Evolutionary conservation across 495 filamentous ascomycete genomes (phyloP).

Genomic region (Thozetella sp.): DNA sequence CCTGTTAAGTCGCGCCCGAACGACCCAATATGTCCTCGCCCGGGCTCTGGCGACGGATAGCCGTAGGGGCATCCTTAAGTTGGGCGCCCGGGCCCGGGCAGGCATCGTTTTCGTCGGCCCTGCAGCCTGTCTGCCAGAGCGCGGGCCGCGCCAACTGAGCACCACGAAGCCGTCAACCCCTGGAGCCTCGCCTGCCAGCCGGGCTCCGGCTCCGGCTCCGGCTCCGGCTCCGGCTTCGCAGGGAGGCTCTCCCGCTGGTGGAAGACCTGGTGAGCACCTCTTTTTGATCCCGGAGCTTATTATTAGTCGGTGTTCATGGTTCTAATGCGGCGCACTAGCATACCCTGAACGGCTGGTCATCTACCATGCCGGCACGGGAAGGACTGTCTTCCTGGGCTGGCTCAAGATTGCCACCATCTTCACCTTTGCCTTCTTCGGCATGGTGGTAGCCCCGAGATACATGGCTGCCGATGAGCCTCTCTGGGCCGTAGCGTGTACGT

Average conservation of each 20-base stretch:
- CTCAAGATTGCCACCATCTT: slow-evolving; percentile 74
- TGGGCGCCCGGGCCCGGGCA: background rate
- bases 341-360: slow-evolving; percentile 65
- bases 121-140: background rate
- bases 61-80: background rate
- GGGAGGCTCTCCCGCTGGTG: background rate
- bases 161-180: background rate
- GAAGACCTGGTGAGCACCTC: background rate
- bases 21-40: background rate
- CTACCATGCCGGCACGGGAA: slow-evolving; percentile 71
- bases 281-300: no score
- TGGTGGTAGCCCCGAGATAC: slow-evolving; percentile 63
- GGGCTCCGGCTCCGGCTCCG: background rate
- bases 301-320: background rate
- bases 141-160: background rate
- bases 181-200: background rate
- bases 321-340: slow-evolving; percentile 10
- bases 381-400: slow-evolving; percentile 65
- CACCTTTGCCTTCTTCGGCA: slow-evolving; percentile 62
- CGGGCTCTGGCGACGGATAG: background rate
- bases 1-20: background rate
- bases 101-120: background rate
- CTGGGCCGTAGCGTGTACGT: slow-evolving; percentile 33
- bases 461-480: slow-evolving; percentile 44
- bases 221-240: no score